Conservation (phyloP, 169 alveolate species). For the Babesia caballi region DNA sequence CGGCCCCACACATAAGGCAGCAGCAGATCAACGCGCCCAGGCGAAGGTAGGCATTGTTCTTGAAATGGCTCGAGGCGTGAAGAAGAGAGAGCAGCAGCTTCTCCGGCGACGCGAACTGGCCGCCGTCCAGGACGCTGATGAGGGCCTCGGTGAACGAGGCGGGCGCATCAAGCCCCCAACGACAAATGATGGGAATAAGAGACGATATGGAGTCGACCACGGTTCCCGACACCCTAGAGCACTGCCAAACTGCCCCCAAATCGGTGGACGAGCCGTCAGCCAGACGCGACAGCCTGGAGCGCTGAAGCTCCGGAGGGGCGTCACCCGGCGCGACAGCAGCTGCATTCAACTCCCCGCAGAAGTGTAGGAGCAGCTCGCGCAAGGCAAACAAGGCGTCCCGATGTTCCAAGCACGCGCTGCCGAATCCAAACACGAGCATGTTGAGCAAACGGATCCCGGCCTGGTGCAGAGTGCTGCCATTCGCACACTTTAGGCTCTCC, state of each 20-base stretch:
- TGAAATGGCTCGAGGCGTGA: constrained; percentile 7
- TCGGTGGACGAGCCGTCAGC: background rate
- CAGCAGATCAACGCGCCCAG: constrained; percentile 25
- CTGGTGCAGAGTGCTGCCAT: background rate
- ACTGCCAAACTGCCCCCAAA: background rate
- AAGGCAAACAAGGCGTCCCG: background rate
- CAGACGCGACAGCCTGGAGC: constrained; percentile 5
- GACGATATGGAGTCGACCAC: background rate
- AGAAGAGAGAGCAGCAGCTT: constrained; percentile 5
- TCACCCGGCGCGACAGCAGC: background rate
- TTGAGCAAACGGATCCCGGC: constrained; percentile 16
- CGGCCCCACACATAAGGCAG: background rate
- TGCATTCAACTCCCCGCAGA: constrained; percentile 4
- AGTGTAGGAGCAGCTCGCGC: background rate
- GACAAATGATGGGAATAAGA: constrained; percentile 2
- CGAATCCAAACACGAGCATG: constrained; percentile 14
- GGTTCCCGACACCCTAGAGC: background rate
- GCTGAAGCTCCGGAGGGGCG: constrained; percentile 1
- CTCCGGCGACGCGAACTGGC: constrained; percentile 1
- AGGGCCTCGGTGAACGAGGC: constrained; percentile 15
- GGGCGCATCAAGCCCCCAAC: constrained; percentile 39
- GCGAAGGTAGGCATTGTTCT: constrained; percentile 28
- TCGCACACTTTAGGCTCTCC: background rate
- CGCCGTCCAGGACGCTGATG: constrained; percentile 1
- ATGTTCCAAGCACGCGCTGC: background rate